Conservation (phyloP, 225 moss, liverwort and hornwort genomes). For the Marchantia paleacea region DNA sequence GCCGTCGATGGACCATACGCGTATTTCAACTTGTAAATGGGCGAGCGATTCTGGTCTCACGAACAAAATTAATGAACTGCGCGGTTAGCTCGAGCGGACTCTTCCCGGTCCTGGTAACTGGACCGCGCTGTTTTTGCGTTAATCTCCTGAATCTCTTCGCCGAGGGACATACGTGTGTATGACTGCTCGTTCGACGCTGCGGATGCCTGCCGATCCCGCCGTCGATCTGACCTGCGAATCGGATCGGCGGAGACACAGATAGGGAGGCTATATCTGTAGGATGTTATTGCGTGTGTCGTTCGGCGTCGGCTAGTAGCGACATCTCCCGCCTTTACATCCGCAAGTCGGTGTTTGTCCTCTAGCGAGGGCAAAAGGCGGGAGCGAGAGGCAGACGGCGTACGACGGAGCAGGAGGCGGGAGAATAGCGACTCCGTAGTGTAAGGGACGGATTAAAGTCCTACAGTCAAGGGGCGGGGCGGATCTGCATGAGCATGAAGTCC, state of each 20-base stretch:
- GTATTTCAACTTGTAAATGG: too few relatives aligned
- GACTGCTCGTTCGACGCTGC: background rate
- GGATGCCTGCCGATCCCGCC: background rate
- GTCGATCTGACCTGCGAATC: background rate
- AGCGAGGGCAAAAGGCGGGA: constrained; percentile 6
- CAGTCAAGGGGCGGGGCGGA: background rate
- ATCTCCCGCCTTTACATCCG: constrained; percentile 4
- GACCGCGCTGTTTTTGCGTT: background rate
- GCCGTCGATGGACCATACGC: too few relatives aligned
- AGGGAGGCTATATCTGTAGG: background rate
- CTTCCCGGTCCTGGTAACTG: too few relatives aligned
- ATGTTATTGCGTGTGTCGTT: background rate
- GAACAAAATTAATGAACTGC: too few relatives aligned
- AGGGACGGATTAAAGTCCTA: background rate
- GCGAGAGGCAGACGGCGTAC: background rate
- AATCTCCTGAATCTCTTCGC: background rate
- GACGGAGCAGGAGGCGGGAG: background rate
- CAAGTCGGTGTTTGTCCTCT: background rate
- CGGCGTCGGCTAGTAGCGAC: background rate
- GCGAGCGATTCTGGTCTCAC: too few relatives aligned
- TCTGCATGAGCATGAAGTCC: background rate
- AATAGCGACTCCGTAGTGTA: background rate
- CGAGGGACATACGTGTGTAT: background rate
- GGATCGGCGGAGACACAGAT: background rate
- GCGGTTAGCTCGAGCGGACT: too few relatives aligned